Evolutionary conservation across 2,329 filamentous ascomycete genomes (phyloP).

Genomic region (Botrytis medusae): DNA sequence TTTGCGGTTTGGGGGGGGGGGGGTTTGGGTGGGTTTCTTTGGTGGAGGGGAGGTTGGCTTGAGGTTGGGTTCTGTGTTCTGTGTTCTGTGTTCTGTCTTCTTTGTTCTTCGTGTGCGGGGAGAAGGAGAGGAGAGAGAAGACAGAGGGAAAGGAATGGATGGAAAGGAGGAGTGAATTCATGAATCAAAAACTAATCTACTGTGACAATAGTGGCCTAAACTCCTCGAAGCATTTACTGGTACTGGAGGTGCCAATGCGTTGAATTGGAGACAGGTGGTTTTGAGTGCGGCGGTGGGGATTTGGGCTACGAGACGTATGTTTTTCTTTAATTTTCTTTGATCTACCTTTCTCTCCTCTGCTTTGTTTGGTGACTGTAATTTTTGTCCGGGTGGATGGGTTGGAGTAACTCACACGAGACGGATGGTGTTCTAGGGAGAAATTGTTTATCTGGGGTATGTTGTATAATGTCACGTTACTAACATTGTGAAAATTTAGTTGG

Average conservation of each 20-base stretch:
- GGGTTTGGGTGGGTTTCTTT: too few species aligned
- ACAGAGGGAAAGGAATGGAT: neutral
- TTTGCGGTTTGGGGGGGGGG: too few species aligned
- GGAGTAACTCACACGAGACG: neutral
- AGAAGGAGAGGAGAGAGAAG: too few species aligned
- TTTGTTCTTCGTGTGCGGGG: neutral
- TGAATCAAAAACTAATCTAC: neutral
- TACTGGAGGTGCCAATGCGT: slow-evolving; percentile 42
- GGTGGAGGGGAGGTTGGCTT: too few species aligned
- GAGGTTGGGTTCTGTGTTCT: too few species aligned
- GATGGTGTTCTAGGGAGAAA: neutral
- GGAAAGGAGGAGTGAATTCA: too few species aligned
- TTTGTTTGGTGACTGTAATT: neutral
- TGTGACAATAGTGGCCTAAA: slow-evolving; percentile 42
- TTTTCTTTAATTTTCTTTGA: neutral
- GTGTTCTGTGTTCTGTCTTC: too few species aligned
- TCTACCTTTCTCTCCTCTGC: too few species aligned
- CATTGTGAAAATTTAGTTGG: neutral
- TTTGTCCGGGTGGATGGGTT: neutral
- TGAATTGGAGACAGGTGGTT: slow-evolving; percentile 63
- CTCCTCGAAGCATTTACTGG: slow-evolving; percentile 47
- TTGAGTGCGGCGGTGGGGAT: slow-evolving; percentile 55
- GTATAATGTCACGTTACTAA: neutral
- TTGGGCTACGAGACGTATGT: slow-evolving; percentile 61
- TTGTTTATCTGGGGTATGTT: neutral